phyloP scores from a whole-genome alignment of 2,329 filamentous ascomycete genomes.

The Purpureocillium takamizusanense region DNA sequence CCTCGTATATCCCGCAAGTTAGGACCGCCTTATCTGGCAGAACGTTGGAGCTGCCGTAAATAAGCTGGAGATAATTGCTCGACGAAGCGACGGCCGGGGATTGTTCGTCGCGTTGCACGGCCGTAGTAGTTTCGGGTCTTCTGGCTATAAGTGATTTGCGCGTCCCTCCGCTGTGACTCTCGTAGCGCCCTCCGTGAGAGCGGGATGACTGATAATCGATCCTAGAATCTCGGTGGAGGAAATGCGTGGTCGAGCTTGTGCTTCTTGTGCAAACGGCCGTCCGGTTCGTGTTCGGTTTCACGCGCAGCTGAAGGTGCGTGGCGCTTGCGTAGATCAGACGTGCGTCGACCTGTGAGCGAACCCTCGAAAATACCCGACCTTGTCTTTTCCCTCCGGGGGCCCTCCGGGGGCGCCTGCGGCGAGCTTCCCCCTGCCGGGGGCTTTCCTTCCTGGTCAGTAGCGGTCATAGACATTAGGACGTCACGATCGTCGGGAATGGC shows the following conservation, averaged over 20 bases:
- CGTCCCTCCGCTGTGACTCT: neutral
- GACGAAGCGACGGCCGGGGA: neutral
- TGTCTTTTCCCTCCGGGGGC: too few relatives aligned
- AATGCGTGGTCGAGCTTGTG: neutral
- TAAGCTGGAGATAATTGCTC: neutral
- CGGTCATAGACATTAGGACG: too few relatives aligned
- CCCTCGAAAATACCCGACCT: too few relatives aligned
- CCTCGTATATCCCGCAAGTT: conserved; percentile 2
- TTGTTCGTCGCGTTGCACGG: neutral
- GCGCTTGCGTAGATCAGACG: neutral
- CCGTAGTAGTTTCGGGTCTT: neutral
- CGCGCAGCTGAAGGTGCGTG: neutral
- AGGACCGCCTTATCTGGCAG: conserved; percentile 1
- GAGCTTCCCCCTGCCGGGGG: too few relatives aligned
- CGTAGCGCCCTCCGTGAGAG: neutral
- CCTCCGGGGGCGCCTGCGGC: too few relatives aligned
- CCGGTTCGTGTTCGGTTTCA: neutral
- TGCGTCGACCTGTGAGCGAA: neutral
- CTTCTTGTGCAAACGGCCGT: neutral
- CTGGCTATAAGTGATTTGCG: neutral
- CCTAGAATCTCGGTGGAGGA: neutral
- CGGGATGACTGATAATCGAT: neutral
- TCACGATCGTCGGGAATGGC: too few relatives aligned
- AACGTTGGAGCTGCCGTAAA: neutral
- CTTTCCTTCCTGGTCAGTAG: too few relatives aligned